Conservation (phyloP, 371 early-diverging fungal species). For the Mycotypha africana region DNA sequence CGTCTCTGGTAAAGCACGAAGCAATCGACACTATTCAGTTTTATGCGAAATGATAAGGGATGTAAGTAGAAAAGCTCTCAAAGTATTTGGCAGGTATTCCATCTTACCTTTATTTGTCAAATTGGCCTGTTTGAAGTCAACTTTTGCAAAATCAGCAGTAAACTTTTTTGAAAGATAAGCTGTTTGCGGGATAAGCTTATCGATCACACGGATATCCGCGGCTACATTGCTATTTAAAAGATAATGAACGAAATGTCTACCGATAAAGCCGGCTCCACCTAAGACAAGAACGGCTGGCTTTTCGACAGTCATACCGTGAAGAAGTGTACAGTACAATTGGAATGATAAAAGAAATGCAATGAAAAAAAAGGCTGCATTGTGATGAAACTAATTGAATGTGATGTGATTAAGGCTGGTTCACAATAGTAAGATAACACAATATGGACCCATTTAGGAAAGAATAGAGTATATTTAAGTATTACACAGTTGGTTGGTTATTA, state of each 20-base stretch:
- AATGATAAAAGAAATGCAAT: too few relatives aligned
- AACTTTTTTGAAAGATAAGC: slow-evolving; percentile 69
- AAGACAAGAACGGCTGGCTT: slow-evolving; percentile 54
- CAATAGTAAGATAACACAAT: too few relatives aligned
- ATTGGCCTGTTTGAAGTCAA: slow-evolving; percentile 84
- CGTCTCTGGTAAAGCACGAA: slow-evolving; percentile 64
- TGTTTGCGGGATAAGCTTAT: slow-evolving; percentile 85
- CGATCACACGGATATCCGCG: slow-evolving; percentile 74
- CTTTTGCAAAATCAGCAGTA: slow-evolving; percentile 62
- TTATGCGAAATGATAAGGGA: background rate
- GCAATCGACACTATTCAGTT: slow-evolving; percentile 54
- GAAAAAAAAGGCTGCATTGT: too few relatives aligned
- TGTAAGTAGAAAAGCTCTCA: background rate
- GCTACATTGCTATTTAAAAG: slow-evolving; percentile 65
- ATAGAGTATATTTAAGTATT: too few relatives aligned
- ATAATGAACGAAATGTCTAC: slow-evolving; percentile 73
- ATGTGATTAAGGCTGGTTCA: background rate
- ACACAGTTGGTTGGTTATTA: too few relatives aligned
- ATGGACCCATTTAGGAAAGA: too few relatives aligned
- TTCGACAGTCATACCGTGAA: slow-evolving; percentile 9
- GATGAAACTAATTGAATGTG: too few relatives aligned
- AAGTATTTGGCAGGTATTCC: too few relatives aligned
- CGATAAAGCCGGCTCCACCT: slow-evolving; percentile 87
- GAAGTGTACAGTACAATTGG: too few relatives aligned
- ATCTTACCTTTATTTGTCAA: slow-evolving; percentile 71